Evolutionary conservation across 139 green algal species (phyloP).

Genomic region (Edaphochlamys debaryana): DNA sequence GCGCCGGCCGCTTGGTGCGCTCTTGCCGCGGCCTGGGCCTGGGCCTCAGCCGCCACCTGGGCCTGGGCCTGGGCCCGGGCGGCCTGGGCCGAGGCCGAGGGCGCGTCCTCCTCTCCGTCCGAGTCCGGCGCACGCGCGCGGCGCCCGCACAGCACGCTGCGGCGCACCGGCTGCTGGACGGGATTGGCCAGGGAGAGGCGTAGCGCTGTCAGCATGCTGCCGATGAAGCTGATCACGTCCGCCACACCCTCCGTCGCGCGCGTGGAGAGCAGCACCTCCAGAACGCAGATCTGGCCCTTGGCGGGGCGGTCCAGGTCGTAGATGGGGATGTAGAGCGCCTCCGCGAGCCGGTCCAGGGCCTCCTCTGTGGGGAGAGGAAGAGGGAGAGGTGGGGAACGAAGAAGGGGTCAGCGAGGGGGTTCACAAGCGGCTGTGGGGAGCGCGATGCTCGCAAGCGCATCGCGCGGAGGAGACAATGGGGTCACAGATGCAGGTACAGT

Average conservation of each 20-base stretch:
- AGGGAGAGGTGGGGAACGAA: background rate
- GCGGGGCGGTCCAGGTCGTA: slow-evolving; percentile 43
- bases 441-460: too few species aligned
- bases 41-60: too few species aligned
- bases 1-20: too few species aligned
- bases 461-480: too few species aligned
- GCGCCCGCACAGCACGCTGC: slow-evolving; percentile 53
- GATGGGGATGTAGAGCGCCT: slow-evolving; percentile 62
- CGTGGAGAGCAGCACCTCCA: slow-evolving; percentile 58
- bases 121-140: slow-evolving; percentile 44
- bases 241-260: slow-evolving; percentile 52
- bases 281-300: slow-evolving; percentile 48
- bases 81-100: too few species aligned
- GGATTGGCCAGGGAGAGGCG: slow-evolving; percentile 59
- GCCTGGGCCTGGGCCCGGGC: too few species aligned
- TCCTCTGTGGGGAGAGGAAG: slow-evolving; percentile 22
- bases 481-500: too few species aligned
- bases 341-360: slow-evolving; percentile 43
- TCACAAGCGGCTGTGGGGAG: too few species aligned
- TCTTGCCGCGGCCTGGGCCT: too few species aligned
- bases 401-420: background rate
- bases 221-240: slow-evolving; percentile 55
- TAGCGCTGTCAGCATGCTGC: slow-evolving; percentile 39
- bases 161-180: slow-evolving; percentile 50
- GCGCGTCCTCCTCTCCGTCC: background rate